These are phyloP conservation scores for Aspergillus awamori DNA, from an alignment of 2,329 filamentous ascomycete genomes.

Conservation along the genomic window DNA sequence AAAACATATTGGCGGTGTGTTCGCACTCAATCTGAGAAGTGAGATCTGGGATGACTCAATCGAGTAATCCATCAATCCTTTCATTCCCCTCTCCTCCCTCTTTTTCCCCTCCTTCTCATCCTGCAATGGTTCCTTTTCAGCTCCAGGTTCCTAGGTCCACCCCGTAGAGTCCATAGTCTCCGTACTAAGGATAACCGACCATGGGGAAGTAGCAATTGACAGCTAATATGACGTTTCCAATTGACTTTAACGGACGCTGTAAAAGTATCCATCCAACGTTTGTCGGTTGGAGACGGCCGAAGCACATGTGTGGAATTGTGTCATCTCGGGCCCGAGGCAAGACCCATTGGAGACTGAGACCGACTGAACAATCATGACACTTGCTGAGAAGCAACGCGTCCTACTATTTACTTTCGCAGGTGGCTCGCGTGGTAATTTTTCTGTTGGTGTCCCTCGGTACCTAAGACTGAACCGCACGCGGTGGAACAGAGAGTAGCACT, in stretches of 20 bases:
- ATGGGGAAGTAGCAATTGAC: not conserved
- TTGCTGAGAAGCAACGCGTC: no score
- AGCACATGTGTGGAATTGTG: conserved; percentile 8
- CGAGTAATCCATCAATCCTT: not conserved
- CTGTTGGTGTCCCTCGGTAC: not conserved
- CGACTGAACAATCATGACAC: not conserved
- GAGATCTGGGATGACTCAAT: not conserved
- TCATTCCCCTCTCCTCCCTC: not conserved
- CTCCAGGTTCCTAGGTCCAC: not conserved
- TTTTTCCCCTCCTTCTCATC: not conserved
- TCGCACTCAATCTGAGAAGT: not conserved
- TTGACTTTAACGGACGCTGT: not conserved
- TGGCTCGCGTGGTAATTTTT: not conserved
- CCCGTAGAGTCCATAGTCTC: no score
- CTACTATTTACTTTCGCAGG: no score
- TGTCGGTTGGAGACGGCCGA: conserved; percentile 11
- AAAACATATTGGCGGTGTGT: not conserved
- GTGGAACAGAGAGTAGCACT: not conserved
- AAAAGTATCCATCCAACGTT: not conserved
- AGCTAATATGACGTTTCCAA: not conserved
- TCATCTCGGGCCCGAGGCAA: conserved; percentile 10
- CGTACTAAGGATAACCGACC: no score
- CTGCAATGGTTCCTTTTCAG: conserved; percentile 2
- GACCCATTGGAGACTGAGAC: conserved; percentile 2
- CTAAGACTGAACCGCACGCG: not conserved